Conservation (phyloP, 2,329 filamentous ascomycete genomes). For the Ilyonectria robusta region DNA sequence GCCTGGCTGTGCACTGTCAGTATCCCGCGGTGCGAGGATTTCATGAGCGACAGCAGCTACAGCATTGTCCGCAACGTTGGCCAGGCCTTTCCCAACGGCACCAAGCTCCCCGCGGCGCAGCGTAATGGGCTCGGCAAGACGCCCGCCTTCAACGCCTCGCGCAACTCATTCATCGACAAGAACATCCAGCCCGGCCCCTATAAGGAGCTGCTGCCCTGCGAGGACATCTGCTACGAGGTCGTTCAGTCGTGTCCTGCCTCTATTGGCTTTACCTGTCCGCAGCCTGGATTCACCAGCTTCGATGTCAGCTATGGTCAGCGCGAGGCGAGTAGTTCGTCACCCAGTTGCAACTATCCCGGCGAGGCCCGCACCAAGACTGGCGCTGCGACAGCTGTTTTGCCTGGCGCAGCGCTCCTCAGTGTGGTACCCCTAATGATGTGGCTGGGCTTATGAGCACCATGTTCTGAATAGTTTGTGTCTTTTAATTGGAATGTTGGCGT, state of each 20-base stretch:
- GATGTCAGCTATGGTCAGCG: conserved; percentile 54
- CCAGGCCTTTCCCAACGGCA: conserved; percentile 80
- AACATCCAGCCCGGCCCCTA: conserved; percentile 87
- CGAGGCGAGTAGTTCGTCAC: conserved; percentile 36
- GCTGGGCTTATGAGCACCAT: conserved; percentile 35
- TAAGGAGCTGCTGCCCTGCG: conserved; percentile 91
- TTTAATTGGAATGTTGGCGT: conserved; percentile 27
- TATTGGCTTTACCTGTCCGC: conserved; percentile 83
- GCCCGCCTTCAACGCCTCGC: conserved; percentile 62
- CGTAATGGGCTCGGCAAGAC: conserved; percentile 38
- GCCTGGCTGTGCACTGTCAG: conserved; percentile 94
- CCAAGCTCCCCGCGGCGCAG: conserved; percentile 59
- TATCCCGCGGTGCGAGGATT: conserved; percentile 94
- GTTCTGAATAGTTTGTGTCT: conserved; percentile 31
- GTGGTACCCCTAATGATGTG: conserved; percentile 36
- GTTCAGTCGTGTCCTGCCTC: conserved; percentile 86
- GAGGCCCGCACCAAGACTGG: conserved; percentile 52
- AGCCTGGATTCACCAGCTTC: conserved; percentile 51
- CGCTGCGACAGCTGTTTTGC: conserved; percentile 30
- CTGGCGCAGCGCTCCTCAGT: conserved; percentile 34
- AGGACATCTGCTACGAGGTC: conserved; percentile 88
- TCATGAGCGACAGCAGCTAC: conserved; percentile 65
- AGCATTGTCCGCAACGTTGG: conserved; percentile 76
- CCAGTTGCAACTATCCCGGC: conserved; percentile 58
- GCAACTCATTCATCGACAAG: conserved; percentile 81